phyloP scores from a whole-genome alignment of 108 stramenopile species.

The Thalassiosira profunda region DNA sequence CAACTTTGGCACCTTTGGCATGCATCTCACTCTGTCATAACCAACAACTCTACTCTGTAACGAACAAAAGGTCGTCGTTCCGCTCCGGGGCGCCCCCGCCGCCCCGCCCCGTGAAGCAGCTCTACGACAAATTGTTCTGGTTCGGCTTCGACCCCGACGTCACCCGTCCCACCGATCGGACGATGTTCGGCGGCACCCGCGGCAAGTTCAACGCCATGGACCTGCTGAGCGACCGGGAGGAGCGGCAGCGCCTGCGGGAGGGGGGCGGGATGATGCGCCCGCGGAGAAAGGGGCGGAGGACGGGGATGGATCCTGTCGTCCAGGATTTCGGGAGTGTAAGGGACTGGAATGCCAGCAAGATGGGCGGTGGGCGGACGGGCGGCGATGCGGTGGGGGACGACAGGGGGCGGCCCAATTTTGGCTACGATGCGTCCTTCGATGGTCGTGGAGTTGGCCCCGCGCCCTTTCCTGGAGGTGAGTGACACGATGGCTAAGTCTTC shows the following conservation, averaged over 20 bases:
- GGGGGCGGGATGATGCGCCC: conserved; percentile 2
- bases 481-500: too few species aligned
- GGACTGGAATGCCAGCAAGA: conserved; percentile 40
- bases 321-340: conserved; percentile 39
- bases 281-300: conserved; percentile 6
- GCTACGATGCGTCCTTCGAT: not conserved
- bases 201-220: conserved; percentile 85
- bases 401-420: not conserved
- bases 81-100: conserved; percentile 64
- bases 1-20: too few species aligned
- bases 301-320: conserved; percentile 25
- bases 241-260: conserved; percentile 12
- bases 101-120: conserved; percentile 55
- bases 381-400: conserved; percentile 34
- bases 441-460: not conserved
- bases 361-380: conserved; percentile 19
- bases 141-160: conserved; percentile 55
- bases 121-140: conserved; percentile 85
- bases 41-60: too few species aligned
- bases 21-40: too few species aligned
- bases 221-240: conserved; percentile 48
- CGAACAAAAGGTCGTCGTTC: conserved; percentile 45
- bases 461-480: conserved; percentile 4
- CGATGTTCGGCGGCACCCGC: conserved; percentile 85
- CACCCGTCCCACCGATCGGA: conserved; percentile 63